phyloP scores from a whole-genome alignment of 768 basidiomycete species.

The Podaxis sp. region DNA sequence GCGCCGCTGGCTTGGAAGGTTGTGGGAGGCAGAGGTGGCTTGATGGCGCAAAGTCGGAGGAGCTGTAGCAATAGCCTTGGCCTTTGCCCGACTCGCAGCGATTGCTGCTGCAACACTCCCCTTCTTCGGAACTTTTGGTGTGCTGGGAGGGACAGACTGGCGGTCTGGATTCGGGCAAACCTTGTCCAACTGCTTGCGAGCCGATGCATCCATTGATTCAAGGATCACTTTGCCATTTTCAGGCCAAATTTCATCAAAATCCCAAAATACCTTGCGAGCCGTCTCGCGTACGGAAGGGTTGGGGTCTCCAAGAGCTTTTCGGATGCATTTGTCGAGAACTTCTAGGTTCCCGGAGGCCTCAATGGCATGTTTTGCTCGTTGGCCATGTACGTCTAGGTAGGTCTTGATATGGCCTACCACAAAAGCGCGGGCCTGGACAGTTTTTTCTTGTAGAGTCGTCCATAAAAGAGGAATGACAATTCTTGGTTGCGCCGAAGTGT shows the following conservation, averaged over 20 bases:
- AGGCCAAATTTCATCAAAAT: constrained; percentile 73
- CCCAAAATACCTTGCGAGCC: constrained; percentile 78
- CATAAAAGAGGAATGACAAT: constrained; percentile 67
- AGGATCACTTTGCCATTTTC: constrained; percentile 65
- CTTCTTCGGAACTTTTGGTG: constrained; percentile 68
- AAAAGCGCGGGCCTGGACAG: constrained; percentile 67
- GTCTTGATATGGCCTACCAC: constrained; percentile 69
- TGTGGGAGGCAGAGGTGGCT: constrained; percentile 71
- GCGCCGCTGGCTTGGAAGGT: constrained; percentile 43
- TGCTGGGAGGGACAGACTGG: constrained; percentile 41
- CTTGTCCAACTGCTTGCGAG: constrained; percentile 85
- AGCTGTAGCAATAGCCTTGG: constrained; percentile 78
- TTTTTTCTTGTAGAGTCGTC: constrained; percentile 77
- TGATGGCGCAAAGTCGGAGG: constrained; percentile 82
- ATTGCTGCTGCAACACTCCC: constrained; percentile 83
- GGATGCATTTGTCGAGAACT: constrained; percentile 69
- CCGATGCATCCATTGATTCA: constrained; percentile 62
- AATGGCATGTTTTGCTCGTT: constrained; percentile 59
- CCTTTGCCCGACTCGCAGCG: constrained; percentile 87
- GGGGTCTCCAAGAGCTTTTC: constrained; percentile 71
- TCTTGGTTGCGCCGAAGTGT: constrained; percentile 72
- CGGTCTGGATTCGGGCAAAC: constrained; percentile 65
- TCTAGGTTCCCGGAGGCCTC: constrained; percentile 72
- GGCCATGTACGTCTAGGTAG: constrained; percentile 74
- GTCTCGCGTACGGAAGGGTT: constrained; percentile 79